Base-by-base conservation (phyloP, 2,329 filamentous ascomycete genomes). In the Hypoxylon sp. region DNA sequence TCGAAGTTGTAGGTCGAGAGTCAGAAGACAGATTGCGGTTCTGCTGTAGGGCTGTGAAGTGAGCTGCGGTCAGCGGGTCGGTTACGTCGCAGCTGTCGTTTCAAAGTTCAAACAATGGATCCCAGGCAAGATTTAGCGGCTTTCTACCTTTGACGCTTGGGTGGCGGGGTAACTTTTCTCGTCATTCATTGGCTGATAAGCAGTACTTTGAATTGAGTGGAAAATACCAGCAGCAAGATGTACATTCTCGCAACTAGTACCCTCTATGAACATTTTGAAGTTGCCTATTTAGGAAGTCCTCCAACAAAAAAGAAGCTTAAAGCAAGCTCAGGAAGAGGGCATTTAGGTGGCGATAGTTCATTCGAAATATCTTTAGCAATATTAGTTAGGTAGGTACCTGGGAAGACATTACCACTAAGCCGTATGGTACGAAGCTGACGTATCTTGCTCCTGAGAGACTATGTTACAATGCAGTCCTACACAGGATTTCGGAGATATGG, bases 41-140 rank as follows among this genome's bases (percentile, higher is more conserved):
- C 44, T n/a, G 47, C 21, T 59, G 50, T 60, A 60, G 21, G 65
- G 65, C 60, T 65, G 53, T 58, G 21, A 53, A 15, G 44, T 53
- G 17, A 21, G 56, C 53, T 51, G 61, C 29, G 50, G 62, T 39
- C 35, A 19, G 47, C 47, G 46, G 29, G 31, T 63, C 65, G 24
- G 54, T 65, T 65, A 67, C 70, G 70, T 71, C 65, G 70, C 70
- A 72, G 66, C 63, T 69, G 35, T 44, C 21, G 68, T 69, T 72
- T 72, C 68, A 65, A 65, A 68, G 62, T 53, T 47, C 51, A 39
- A 17, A n/a, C 10, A n/a, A n/a, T n/a, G n/a, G n/a, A 6, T 24
- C 24, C 17, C 17, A 15, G 15, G 29, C 55, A 44, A 21, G 27
- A 58, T 15, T 48, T 66, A 63, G 60, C 21, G 17, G 11, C 21